These are phyloP conservation scores for Boletus pseudo-olivaceus DNA, from an alignment of 768 basidiomycete species.

Conservation along the genomic window DNA sequence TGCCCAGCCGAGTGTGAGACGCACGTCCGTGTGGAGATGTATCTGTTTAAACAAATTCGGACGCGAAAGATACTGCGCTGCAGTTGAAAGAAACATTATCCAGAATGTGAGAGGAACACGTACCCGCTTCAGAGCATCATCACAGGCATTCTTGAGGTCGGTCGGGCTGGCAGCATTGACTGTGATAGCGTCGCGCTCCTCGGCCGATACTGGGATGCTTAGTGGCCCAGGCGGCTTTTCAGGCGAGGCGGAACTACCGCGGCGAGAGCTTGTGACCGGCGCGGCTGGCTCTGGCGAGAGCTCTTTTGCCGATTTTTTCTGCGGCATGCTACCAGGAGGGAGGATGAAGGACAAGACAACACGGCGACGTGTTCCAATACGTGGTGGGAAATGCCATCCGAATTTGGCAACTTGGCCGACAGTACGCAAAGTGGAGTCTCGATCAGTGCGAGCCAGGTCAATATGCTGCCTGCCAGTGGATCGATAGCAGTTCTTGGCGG, in stretches of 20 bases:
- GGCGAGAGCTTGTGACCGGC: conserved; percentile 20
- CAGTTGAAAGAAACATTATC: background rate
- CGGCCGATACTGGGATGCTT: conserved; percentile 41
- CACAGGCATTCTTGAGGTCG: conserved; percentile 69
- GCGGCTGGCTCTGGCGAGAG: conserved; percentile 9
- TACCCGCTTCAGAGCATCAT: conserved; percentile 90
- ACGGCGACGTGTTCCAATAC: conserved; percentile 22
- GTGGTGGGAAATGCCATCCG: conserved; percentile 18
- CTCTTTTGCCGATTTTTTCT: conserved; percentile 15
- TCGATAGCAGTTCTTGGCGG: conserved; percentile 73
- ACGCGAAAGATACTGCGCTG: conserved; percentile 70
- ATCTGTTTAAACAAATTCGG: conserved; percentile 84
- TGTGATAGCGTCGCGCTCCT: conserved; percentile 53
- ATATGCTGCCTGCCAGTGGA: conserved; percentile 9
- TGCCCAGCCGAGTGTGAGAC: conserved; percentile 83
- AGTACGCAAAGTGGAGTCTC: too few species aligned
- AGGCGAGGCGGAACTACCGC: conserved; percentile 25
- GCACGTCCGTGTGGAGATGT: conserved; percentile 84
- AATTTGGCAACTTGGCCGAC: background rate
- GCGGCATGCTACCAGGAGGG: conserved; percentile 16
- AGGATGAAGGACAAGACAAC: background rate
- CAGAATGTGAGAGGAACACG: conserved; percentile 20
- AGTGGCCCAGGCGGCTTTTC: conserved; percentile 53
- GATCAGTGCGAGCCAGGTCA: background rate
- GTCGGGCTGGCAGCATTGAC: conserved; percentile 56